A percentile compares a stretch with the other conserved stretches of the same genome.
Conservation (phyloP, 1,139 yeast genomes). For the Magnusiomyces suaveolens region DNA sequence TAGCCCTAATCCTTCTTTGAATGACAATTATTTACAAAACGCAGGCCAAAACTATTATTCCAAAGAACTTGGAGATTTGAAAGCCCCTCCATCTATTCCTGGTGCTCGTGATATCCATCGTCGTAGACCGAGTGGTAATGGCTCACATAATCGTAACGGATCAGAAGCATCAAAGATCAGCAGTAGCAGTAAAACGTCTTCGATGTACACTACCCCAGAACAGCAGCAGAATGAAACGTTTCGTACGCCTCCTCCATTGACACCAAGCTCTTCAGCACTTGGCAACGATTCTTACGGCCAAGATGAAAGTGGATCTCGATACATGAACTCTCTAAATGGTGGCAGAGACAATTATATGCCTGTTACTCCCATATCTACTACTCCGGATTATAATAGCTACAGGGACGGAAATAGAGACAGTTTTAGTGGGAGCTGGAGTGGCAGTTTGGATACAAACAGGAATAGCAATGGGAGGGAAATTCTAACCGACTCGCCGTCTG, state of each 20-base stretch:
- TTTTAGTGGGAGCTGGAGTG: not conserved
- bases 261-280: not conserved
- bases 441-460: not conserved
- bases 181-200: not conserved
- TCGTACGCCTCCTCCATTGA: not conserved
- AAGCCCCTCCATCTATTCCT: not conserved
- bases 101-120: not conserved
- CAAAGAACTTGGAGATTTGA: not conserved
- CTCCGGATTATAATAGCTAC: not conserved
- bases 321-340: not conserved
- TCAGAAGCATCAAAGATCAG: not conserved
- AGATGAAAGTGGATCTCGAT: not conserved
- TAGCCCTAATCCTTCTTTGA: no score
- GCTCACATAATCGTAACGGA: not conserved
- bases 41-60: not conserved
- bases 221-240: conserved; percentile 1
- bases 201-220: conserved; percentile 1
- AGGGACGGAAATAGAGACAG: not conserved
- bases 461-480: not conserved
- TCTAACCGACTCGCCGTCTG: not conserved
- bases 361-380: not conserved
- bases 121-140: not conserved
- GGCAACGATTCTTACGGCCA: not conserved
- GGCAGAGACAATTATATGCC: not conserved
- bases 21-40: no score